Base-by-base conservation (phyloP, 2,329 filamentous ascomycete genomes). In the Aureobasidium mangrovei region DNA sequence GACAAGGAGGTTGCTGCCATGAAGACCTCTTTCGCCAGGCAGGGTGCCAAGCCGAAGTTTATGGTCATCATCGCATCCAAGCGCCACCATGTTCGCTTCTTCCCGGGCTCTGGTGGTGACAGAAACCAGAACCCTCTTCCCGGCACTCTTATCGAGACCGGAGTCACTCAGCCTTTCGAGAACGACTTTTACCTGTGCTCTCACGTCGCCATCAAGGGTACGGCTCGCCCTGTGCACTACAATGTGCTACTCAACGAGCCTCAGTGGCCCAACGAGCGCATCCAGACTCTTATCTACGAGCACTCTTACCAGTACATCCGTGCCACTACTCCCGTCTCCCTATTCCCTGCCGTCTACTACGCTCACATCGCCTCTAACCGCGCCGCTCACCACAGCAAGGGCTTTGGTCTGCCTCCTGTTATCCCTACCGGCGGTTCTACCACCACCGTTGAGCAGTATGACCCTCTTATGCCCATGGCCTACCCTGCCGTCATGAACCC, bases 251-350 rank as follows among this genome's bases (percentile, higher is more conserved):
- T 86, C 44, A 93, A 98, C 65, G 90, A 97, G 67, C 81, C 84
- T 51, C 74, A 78, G 1, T 78, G 88, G 63, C 68, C 76, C 0
- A 76, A 84, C 0, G 82, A 87, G 40, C 77, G 84, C 2, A 75
- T 98, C 0, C 87, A 95, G 64, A 84, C 84, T 54, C 86, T 97
- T 80, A 85, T 97, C 26, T 97, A 97, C 63, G 86, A 95, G 61
- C 90, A 96, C 59, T 95, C 86, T 42, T 98, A 95, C 69, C 89
- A 95, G 54, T 98, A 95, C 65, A 84, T 86, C 54, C 83, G 93
- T 12, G 93, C 91, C 0, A 97, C 91, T 0, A 97, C 91, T 0
- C 89, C 93, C 0, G 91, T 98, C 0, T 96, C 91, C 0, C 71
- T 93, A 0, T 87, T 80, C 60, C 93, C 93, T 0, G 90, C 93